Base-by-base conservation (phyloP, 495 filamentous ascomycete species). In the Tetracladium marchalianum region DNA sequence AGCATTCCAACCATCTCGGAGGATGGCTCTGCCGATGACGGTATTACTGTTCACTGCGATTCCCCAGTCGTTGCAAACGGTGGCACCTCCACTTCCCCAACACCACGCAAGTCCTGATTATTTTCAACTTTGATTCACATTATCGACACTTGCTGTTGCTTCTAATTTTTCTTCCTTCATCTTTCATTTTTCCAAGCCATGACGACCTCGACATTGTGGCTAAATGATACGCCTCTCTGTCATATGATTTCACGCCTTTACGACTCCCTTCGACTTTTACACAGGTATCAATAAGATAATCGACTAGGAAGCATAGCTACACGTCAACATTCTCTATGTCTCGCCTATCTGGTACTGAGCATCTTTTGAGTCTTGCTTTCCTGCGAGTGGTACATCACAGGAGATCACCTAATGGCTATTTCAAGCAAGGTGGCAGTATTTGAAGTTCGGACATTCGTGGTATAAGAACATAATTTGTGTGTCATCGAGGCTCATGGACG, bases 11-110 rank as follows among this genome's bases (percentile, higher is more conserved):
- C 55, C 47, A 11, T 54, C 57, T 71, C 67, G 13, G 66, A 71
- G 17, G 64, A 69, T 48, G 66, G 62, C 13, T 64, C 66, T 42
- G 58, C 48, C 31, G 63, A 69, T 50, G 73, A 72, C 41, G 64
- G 63, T 40, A 65, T 68, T 40, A 70, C 72, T n/a, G 60, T 75
- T 36, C 60, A 63, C 44, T 63, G 70, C 22, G 71, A 72, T 40
- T 73, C 71, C 36, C 57, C 50, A n/a, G 64, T 64, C 41, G 61
- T 67, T 43, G 71, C 62, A 32, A 66, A 70, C 41, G 69, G 69
- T 34, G 75, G 69, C 54, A 67, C 63, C 43, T 63, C 67, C 47
- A 66, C 68, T 1, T 76, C 73, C 15, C 73, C 73, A 17, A 61
- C 65, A 6, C 56, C 60, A 36, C 55, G 55, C 48, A 54, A 52